phyloP scores from a whole-genome alignment of 164 flowering plant species.

The Macadamia tetraphylla region DNA sequence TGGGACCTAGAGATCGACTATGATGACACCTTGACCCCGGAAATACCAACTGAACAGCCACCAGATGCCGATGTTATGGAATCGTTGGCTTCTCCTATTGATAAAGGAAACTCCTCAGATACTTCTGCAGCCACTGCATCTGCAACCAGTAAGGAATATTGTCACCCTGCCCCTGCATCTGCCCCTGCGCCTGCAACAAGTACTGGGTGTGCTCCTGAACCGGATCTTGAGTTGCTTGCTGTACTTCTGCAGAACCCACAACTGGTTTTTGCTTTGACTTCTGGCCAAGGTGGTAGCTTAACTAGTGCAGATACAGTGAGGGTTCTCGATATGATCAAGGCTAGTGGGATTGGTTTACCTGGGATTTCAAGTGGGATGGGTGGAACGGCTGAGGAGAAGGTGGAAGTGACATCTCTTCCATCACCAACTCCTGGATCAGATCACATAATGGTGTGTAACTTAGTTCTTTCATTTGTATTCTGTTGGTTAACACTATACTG shows the following conservation, averaged over 20 bases:
- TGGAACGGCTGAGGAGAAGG: constrained; percentile 26
- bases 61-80: constrained; percentile 51
- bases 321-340: constrained; percentile 79
- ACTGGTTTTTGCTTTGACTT: constrained; percentile 79
- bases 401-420: constrained; percentile 63
- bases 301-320: constrained; percentile 59
- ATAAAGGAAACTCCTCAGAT: background rate
- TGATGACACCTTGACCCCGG: constrained; percentile 82
- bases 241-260: constrained; percentile 85
- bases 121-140: background rate
- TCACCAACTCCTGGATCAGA: constrained; percentile 85
- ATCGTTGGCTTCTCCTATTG: constrained; percentile 12
- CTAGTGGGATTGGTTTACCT: constrained; percentile 31
- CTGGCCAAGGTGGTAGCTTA: constrained; percentile 67
- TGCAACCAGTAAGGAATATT: constrained; percentile 2
- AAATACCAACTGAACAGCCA: constrained; percentile 68
- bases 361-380: constrained; percentile 25
- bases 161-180: background rate
- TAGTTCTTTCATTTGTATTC: background rate
- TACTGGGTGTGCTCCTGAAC: constrained; percentile 26
- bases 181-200: too few species aligned
- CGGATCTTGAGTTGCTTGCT: constrained; percentile 87
- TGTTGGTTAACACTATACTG: background rate
- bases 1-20: constrained; percentile 96
- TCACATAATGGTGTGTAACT: constrained; percentile 71